Evolutionary conservation across 768 basidiomycete genomes (phyloP).

Genomic region (Vishniacozyma victoriae): DNA sequence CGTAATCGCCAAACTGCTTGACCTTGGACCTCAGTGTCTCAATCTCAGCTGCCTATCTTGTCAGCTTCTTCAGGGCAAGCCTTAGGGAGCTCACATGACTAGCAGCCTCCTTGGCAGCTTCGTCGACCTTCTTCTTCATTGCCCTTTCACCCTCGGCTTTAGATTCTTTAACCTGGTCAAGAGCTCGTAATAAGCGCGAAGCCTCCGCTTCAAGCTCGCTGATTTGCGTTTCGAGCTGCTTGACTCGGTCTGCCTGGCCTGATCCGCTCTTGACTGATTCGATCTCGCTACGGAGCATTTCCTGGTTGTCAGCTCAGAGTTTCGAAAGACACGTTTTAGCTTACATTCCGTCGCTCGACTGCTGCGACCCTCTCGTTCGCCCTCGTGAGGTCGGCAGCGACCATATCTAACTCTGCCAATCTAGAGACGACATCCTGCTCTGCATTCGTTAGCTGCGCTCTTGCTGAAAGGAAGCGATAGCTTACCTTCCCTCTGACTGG

Average conservation of each 20-base stretch:
- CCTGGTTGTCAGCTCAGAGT: conserved; percentile 52
- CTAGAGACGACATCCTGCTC: conserved; percentile 89
- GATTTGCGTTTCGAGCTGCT: conserved; percentile 66
- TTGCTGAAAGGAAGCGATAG: not conserved
- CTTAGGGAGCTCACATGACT: conserved; percentile 51
- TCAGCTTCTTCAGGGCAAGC: conserved; percentile 2
- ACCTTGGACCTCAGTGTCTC: conserved; percentile 65
- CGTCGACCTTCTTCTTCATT: conserved; percentile 57
- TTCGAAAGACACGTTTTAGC: conserved; percentile 17
- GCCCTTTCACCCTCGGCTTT: conserved; percentile 59
- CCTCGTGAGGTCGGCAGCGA: conserved; percentile 85
- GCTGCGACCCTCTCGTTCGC: conserved; percentile 90
- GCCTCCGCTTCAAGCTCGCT: conserved; percentile 70
- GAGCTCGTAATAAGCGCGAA: conserved; percentile 60
- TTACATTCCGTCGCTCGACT: conserved; percentile 86
- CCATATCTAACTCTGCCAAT: conserved; percentile 88
- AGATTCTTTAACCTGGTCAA: conserved; percentile 53
- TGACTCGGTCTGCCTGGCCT: conserved; percentile 55
- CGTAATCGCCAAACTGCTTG: conserved; percentile 75
- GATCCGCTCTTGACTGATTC: conserved; percentile 75
- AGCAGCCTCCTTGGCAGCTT: conserved; percentile 56
- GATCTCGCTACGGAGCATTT: conserved; percentile 90
- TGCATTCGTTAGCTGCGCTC: conserved; percentile 42
- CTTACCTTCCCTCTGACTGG: conserved; percentile 80
- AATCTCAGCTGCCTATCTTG: conserved; percentile 56